Base-by-base conservation (phyloP, 345 rosid species). In the Salix viminalis region DNA sequence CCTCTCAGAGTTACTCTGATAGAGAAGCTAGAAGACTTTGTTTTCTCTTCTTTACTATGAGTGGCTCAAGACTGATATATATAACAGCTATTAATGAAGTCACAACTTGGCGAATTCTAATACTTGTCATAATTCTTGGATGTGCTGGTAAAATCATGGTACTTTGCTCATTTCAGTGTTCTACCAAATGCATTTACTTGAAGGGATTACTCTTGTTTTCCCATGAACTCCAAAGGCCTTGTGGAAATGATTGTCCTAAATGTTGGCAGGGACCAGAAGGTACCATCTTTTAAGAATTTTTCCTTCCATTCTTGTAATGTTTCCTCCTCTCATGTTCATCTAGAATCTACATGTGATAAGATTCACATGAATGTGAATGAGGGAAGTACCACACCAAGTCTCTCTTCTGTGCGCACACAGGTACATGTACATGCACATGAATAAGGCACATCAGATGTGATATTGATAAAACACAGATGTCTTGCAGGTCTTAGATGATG, bases 211-310 rank as follows among this genome's bases (percentile, higher is more conserved):
- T 76, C 97, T 96, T 50, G 99, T 5, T 71, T 96, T 48, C 93
- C 93, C 56, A 86, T 93, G 89, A 96, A 96, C 90, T 89, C 99
- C 4, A 96, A 96, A 85, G 99, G 99, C 71, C 93, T 96, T 21
- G 82, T 91, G 24, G 98, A 93, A 79, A 88, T 96, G 95, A 93
- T 96, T 46, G 89, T 96, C 21, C 94, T 96, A 36, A 96, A 96
- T 56, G 94, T 93, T 24, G 99, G 98, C 41, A 93, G 82, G 79
- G 97, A 91, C 82, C 98, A 93, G 70, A 89, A 87, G 90, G 98
- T 91, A 83, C 13, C 41, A 23, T 21, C 15, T 58, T 44, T 6
- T 44, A 4, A 9, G 13, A 2, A 5, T 30, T 13, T 6, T 15
- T 3, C 3, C 50, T 19, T 5, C 5, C 71, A 23, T 54, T 21